Evolutionary conservation across 2,329 filamentous ascomycete species (phyloP), one percentile per base, ranked within the genome.

Genomic region (Aspergillus aculeatinus): DNA sequence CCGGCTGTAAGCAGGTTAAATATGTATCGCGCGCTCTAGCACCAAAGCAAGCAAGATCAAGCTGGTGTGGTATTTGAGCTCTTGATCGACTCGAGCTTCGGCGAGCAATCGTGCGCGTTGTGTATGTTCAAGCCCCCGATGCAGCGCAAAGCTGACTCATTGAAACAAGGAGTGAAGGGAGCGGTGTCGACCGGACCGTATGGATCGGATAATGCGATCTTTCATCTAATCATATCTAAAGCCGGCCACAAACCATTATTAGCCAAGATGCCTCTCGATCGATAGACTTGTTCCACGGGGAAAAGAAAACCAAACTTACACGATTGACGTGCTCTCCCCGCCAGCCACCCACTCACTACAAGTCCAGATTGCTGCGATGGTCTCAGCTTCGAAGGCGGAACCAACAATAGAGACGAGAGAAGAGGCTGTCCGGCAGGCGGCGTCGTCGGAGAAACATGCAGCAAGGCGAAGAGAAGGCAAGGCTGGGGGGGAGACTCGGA

Each of bases 361-460:
- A 52, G 49, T 27, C 16, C 29, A 48, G 21, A 12, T 44, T 44
- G 51, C 52, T 54, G 48, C 56, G 53, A 66, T 63, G 60, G 58
- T 54, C 21, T 58, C 56, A 61, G 64, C 47, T 60, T 61, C 55
- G 58, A 60, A 56, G 64, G 63, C 64, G 59, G 62, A 65, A 55
- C 60, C 61, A 60, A 64, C 57, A 61, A 65, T 59, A 59, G 66
- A 64, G 62, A 67, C 61, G 63, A 62, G 59, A 65, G 63, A 63
- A 61, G 52, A 66, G 53, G 62, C 61, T 67, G 62, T 68, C 68
- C 67, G 64, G 57, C 60, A 63, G 66, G 66, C 62, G 65, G 68
- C 67, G 72, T 73, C 69, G 73, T 74, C 72, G 64, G 65, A 74
- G 70, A 66, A 76, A 74, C 71, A 68, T 63, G 67, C 58, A 68